A percentile compares a stretch with the other conserved stretches of the same genome.
These are phyloP conservation scores for Fusarium abutilonis DNA, from an alignment of 2,329 filamentous ascomycete species.

Conservation along the genomic window DNA sequence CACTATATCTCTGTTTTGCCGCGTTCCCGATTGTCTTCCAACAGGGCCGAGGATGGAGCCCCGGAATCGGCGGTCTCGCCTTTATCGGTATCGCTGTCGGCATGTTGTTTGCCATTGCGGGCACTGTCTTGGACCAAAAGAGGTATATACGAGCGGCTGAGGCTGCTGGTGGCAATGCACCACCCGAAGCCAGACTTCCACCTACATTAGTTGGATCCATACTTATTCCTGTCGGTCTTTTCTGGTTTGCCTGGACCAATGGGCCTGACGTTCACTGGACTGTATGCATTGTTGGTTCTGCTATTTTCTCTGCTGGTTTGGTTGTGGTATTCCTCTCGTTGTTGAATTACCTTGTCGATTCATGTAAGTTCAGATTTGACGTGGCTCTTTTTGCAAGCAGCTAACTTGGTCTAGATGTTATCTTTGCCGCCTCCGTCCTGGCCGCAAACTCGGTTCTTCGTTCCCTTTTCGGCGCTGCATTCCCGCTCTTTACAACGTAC, in stretches of 20 bases:
- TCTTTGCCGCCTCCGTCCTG: slow-evolving; percentile 79
- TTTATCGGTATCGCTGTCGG: slow-evolving; percentile 73
- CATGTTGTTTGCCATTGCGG: slow-evolving; percentile 65
- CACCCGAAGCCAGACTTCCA: slow-evolving; percentile 71
- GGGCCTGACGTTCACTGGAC: slow-evolving; percentile 65
- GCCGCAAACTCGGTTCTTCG: slow-evolving; percentile 78
- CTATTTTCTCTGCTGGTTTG: slow-evolving; percentile 64
- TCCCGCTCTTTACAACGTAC: slow-evolving; percentile 75
- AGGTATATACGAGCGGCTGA: slow-evolving; percentile 60
- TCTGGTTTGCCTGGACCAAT: slow-evolving; percentile 75
- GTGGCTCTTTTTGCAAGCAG: not conserved
- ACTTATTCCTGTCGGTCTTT: slow-evolving; percentile 67
- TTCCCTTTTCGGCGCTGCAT: slow-evolving; percentile 75
- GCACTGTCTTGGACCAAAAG: slow-evolving; percentile 63
- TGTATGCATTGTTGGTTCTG: slow-evolving; percentile 57
- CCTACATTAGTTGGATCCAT: slow-evolving; percentile 68
- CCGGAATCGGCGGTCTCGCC: slow-evolving; percentile 67
- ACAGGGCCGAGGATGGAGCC: slow-evolving; percentile 63
- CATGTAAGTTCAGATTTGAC: slow-evolving; percentile 52
- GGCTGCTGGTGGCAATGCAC: slow-evolving; percentile 63
- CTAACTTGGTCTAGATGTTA: slow-evolving; percentile 60
- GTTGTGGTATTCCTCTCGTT: slow-evolving; percentile 73
- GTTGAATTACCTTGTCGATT: slow-evolving; percentile 74
- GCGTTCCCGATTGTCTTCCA: slow-evolving; percentile 72
- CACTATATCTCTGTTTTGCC: slow-evolving; percentile 64